phyloP scores from a whole-genome alignment of 495 filamentous ascomycete species.

The Cercophora samala region DNA sequence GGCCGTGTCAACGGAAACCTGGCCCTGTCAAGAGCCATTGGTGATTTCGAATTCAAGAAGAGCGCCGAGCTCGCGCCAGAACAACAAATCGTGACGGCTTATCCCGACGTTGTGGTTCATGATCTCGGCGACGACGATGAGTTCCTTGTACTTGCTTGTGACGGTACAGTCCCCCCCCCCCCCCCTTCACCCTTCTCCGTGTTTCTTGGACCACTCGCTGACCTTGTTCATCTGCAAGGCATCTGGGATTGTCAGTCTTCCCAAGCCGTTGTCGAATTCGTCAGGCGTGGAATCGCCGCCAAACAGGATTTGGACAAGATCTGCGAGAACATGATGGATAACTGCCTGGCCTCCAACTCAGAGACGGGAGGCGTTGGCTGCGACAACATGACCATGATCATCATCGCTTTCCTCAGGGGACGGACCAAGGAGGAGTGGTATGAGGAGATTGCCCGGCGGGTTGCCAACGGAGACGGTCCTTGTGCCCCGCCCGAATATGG shows the following conservation, averaged over 20 bases:
- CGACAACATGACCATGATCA: slow-evolving; percentile 98
- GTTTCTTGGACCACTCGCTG: slow-evolving; percentile 15
- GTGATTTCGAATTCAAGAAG: slow-evolving; percentile 99
- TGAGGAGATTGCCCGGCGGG: slow-evolving; percentile 85
- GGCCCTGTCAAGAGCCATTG: slow-evolving; percentile 94
- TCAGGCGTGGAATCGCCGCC: slow-evolving; percentile 88
- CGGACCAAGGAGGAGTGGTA: slow-evolving; percentile 98
- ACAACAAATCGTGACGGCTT: slow-evolving; percentile 96
- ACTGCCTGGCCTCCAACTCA: slow-evolving; percentile 93
- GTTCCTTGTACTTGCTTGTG: slow-evolving; percentile 94
- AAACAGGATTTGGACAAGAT: slow-evolving; percentile 91
- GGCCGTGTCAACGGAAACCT: slow-evolving; percentile 97
- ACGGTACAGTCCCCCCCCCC: slow-evolving; percentile 57
- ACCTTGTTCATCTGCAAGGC: slow-evolving; percentile 48
- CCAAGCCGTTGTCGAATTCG: slow-evolving; percentile 94
- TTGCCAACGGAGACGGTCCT: slow-evolving; percentile 94
- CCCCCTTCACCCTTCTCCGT: too few relatives aligned
- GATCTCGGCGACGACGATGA: slow-evolving; percentile 91
- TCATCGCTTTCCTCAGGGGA: slow-evolving; percentile 84
- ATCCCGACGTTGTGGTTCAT: slow-evolving; percentile 86
- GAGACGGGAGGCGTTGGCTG: slow-evolving; percentile 97
- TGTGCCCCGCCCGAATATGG: slow-evolving; percentile 99
- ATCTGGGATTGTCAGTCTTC: slow-evolving; percentile 99
- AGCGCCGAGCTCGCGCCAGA: slow-evolving; percentile 93
- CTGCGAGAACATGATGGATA: slow-evolving; percentile 99